Evolutionary conservation across 371 early-diverging fungal species (phyloP), one percentile per base, ranked within the genome.

Genomic region (Mortierella sp.): DNA sequence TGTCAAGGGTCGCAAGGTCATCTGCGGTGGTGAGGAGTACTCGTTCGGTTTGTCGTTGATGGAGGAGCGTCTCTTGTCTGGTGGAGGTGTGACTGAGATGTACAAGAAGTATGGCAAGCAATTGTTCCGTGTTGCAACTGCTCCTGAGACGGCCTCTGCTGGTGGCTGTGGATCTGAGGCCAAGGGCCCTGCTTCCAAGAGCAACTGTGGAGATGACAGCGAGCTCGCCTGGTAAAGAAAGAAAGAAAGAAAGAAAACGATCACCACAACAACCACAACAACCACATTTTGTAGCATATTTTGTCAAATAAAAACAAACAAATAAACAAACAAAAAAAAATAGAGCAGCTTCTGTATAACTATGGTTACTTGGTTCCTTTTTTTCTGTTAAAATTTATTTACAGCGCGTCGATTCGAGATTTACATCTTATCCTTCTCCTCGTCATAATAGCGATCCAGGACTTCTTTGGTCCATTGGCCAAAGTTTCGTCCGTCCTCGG

Each of bases 11-110:
- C 90, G 93, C 73, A 82, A 80, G 68, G 84, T 91, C 64, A 61
- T 80, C 71, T 83, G 84, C 59, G 77, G 73, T 46, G 88, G 84
- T 21, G 65, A 84, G 48, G 59, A 68, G 37, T 92, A 91, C 61
- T 46, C 76, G 30, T 92, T 92, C 65, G 84, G 81, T 29, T 69
- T 92, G 56, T 85, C 85, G 47, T 81, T 81, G 58, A 89, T 92
- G 84, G 93, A 92, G 80, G 93, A 93, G 84, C 86, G 88, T 50
- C 83, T 92, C 60, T 86, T 92, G 74, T 83, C 86, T n/a, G 90
- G 90, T 58, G 93, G 93, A 68, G 93, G 93, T 62, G 91, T 92
- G 23, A 91, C 92, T 7, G 86, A 90, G 74, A 88, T 92, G 87
- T 92, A 92, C 86, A 81, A 87, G 60, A 85, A 86, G 56, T 90